These are phyloP conservation scores for Rhypophila decipiens DNA, from an alignment of 495 filamentous ascomycete genomes.

Conservation along the genomic window DNA sequence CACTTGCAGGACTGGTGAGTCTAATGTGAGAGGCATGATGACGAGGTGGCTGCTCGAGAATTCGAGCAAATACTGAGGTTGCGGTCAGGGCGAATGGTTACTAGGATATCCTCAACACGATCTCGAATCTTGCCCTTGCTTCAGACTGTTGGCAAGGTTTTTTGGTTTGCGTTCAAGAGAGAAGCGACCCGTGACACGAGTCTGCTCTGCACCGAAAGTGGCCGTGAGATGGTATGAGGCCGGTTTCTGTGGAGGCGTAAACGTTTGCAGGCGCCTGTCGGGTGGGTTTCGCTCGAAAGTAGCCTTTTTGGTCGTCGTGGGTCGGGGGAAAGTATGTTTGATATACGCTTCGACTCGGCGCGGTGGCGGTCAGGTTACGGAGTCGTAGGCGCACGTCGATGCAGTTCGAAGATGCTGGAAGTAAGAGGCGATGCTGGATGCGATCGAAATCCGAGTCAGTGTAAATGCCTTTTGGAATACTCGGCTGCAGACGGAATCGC, in stretches of 20 bases:
- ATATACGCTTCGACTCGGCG: neutral
- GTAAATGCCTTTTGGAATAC: neutral
- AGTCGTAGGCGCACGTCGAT: neutral
- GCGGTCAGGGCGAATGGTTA: slow-evolving; percentile 14
- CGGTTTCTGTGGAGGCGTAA: slow-evolving; percentile 1
- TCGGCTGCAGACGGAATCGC: neutral
- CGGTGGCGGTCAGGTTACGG: neutral
- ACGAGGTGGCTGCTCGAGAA: slow-evolving; percentile 20
- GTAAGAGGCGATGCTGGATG: neutral
- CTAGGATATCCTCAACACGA: slow-evolving; percentile 12
- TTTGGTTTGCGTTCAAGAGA: slow-evolving; percentile 3
- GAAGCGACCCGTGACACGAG: slow-evolving; percentile 21
- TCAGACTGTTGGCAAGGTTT: neutral
- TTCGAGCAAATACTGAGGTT: slow-evolving; percentile 20
- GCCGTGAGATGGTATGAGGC: neutral
- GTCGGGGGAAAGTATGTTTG: slow-evolving; percentile 3
- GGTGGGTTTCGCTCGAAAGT: neutral
- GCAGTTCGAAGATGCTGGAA: neutral
- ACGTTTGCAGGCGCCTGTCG: neutral
- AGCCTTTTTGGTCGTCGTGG: slow-evolving; percentile 3
- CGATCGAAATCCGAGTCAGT: neutral
- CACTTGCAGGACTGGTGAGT: slow-evolving; percentile 62
- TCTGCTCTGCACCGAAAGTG: slow-evolving; percentile 28
- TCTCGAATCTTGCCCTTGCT: slow-evolving; percentile 12
- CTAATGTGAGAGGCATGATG: slow-evolving; percentile 30